These are phyloP conservation scores for Phylloporus arenicola DNA, from an alignment of 768 basidiomycete genomes.

Conservation along the genomic window DNA sequence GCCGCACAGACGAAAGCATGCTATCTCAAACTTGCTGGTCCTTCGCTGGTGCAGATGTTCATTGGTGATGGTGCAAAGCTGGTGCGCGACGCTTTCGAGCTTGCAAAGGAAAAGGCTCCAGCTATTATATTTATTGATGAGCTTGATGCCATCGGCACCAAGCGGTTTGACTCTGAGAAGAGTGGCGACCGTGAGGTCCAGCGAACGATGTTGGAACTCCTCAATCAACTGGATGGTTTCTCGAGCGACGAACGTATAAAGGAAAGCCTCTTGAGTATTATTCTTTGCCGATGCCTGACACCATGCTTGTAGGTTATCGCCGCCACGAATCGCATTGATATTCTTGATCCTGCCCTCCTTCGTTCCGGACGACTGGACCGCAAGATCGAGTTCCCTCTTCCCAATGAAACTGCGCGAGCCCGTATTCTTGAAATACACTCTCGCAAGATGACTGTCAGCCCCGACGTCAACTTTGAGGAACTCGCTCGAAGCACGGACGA, in stretches of 20 bases:
- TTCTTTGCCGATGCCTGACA: neutral
- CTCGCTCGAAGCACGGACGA: conserved; percentile 95
- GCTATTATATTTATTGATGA: conserved; percentile 99
- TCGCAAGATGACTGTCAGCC: conserved; percentile 85
- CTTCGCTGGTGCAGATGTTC: conserved; percentile 99
- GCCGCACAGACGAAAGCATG: conserved; percentile 98
- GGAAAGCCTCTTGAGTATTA: conserved; percentile 37
- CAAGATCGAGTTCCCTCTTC: conserved; percentile 98
- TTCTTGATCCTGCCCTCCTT: conserved; percentile 95
- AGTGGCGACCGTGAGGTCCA: conserved; percentile 99
- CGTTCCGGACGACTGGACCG: conserved; percentile 96
- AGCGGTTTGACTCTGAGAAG: conserved; percentile 98
- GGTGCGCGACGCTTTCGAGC: conserved; percentile 95
- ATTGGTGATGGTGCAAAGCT: conserved; percentile 99
- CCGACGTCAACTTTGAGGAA: conserved; percentile 95
- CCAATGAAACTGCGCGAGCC: conserved; percentile 93
- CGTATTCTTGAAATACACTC: conserved; percentile 96
- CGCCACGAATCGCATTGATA: conserved; percentile 97
- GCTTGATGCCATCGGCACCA: conserved; percentile 97
- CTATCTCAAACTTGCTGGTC: conserved; percentile 95
- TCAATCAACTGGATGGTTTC: conserved; percentile 98
- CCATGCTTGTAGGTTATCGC: conserved; percentile 74
- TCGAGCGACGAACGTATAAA: conserved; percentile 97
- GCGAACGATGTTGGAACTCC: conserved; percentile 97
- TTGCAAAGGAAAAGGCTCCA: conserved; percentile 97